Evolutionary conservation across 129 eudicot genomes (phyloP).

Genomic region (Artemisia argyi): DNA sequence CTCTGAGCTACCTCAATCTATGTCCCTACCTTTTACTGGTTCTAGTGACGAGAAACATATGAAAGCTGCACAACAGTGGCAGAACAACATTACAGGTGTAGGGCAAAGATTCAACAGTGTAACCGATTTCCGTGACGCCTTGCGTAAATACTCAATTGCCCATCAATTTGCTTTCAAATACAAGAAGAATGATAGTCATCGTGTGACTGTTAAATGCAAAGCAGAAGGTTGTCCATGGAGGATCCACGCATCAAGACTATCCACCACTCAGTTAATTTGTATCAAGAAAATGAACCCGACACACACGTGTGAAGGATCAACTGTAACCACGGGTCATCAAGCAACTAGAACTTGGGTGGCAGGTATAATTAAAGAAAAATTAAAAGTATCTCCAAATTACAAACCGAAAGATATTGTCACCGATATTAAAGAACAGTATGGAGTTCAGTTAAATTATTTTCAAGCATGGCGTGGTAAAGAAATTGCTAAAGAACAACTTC

Average conservation of each 20-base stretch:
- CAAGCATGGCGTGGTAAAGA: constrained; percentile 99
- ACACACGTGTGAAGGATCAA: constrained; percentile 85
- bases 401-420: constrained; percentile 93
- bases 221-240: constrained; percentile 96
- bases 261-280: constrained; percentile 89
- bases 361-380: constrained; percentile 77
- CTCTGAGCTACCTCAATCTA: constrained; percentile 30
- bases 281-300: constrained; percentile 87
- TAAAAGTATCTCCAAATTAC: constrained; percentile 76
- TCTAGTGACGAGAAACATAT: constrained; percentile 57
- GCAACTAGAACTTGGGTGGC: constrained; percentile 98
- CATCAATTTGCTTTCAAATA: constrained; percentile 84
- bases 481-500: constrained; percentile 95
- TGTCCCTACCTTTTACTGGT: constrained; percentile 30
- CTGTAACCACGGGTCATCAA: constrained; percentile 62
- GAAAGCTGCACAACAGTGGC: constrained; percentile 90
- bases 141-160: constrained; percentile 85
- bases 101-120: constrained; percentile 93
- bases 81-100: constrained; percentile 85
- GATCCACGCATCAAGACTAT: constrained; percentile 88
- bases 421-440: constrained; percentile 83
- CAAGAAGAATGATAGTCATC: constrained; percentile 96
- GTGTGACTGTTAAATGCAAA: constrained; percentile 94
- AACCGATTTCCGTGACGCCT: constrained; percentile 80
- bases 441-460: constrained; percentile 83